Conservation (phyloP, 2,329 filamentous ascomycete genomes). For the Apiospora kogelbergensis region DNA sequence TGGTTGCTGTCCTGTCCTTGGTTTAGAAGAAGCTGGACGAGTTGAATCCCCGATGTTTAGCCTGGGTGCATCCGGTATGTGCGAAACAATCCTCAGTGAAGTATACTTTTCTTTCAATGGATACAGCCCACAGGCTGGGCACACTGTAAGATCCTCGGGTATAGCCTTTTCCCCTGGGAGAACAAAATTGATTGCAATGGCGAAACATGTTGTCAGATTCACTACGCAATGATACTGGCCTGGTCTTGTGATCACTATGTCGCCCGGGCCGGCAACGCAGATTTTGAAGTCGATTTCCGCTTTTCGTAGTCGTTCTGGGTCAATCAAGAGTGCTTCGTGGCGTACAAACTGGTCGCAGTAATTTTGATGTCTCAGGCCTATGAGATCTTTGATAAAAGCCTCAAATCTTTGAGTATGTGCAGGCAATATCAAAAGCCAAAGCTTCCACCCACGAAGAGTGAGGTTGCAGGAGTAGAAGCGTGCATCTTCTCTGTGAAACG, state of each 20-base stretch:
- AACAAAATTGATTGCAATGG: conserved; percentile 13
- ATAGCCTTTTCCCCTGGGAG: conserved; percentile 9
- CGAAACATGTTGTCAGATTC: conserved; percentile 12
- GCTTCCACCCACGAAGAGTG: conserved; percentile 11
- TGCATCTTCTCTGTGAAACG: conserved; percentile 11
- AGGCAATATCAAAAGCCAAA: conserved; percentile 10
- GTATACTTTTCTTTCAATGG: neutral
- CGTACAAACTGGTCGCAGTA: conserved; percentile 12
- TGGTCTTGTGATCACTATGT: conserved; percentile 12
- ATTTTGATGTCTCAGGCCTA: neutral
- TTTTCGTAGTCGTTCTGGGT: conserved; percentile 8
- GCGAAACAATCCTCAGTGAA: neutral
- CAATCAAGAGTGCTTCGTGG: conserved; percentile 12
- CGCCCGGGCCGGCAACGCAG: conserved; percentile 10
- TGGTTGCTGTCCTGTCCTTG: no score
- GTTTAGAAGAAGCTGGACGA: no score
- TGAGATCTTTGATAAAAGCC: conserved; percentile 4
- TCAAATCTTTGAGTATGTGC: conserved; percentile 11
- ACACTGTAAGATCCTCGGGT: conserved; percentile 11
- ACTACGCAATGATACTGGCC: conserved; percentile 12
- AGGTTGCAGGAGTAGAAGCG: conserved; percentile 9
- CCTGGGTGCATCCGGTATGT: neutral
- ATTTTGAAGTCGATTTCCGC: conserved; percentile 12
- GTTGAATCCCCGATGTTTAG: no score
- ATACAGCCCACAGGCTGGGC: conserved; percentile 11